Evolutionary conservation across 2,329 filamentous ascomycete genomes (phyloP).

Genomic region (Neophaeococcomyces aloes): DNA sequence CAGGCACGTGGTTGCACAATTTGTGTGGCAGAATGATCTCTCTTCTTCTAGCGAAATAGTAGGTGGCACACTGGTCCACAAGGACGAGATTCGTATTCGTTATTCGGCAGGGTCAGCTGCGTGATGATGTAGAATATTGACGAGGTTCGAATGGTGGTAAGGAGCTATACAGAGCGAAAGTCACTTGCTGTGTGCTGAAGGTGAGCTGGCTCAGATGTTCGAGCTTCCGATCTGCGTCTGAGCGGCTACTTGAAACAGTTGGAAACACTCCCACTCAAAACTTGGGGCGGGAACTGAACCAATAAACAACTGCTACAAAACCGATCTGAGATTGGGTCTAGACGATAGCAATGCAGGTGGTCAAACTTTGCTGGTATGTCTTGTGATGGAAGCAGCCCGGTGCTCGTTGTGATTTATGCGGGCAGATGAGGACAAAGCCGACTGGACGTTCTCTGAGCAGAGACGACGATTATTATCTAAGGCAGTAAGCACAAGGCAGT

Average conservation of each 20-base stretch:
- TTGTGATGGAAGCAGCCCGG: too few species aligned
- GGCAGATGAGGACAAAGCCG: too few species aligned
- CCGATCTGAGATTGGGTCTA: too few species aligned
- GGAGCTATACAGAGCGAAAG: background rate
- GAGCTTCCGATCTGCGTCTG: background rate
- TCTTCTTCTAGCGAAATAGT: background rate
- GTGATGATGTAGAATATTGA: too few species aligned
- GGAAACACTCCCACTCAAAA: background rate
- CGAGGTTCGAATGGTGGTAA: background rate
- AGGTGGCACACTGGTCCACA: background rate
- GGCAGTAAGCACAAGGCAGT: too few species aligned
- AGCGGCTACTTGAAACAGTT: constrained; percentile 4
- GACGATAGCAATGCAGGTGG: too few species aligned
- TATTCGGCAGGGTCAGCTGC: background rate
- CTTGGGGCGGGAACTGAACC: background rate
- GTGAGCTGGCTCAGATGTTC: background rate
- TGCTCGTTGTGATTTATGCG: too few species aligned
- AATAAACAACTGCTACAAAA: too few species aligned
- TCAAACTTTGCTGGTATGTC: too few species aligned
- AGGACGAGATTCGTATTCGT: background rate
- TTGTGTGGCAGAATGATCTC: background rate
- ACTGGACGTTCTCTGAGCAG: too few species aligned
- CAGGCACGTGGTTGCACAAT: constrained; percentile 2
- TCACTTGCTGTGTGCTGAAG: background rate
- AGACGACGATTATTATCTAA: too few species aligned